Evolutionary conservation across 169 alveolate genomes (phyloP).

Genomic region (Plasmodium knowlesi): DNA sequence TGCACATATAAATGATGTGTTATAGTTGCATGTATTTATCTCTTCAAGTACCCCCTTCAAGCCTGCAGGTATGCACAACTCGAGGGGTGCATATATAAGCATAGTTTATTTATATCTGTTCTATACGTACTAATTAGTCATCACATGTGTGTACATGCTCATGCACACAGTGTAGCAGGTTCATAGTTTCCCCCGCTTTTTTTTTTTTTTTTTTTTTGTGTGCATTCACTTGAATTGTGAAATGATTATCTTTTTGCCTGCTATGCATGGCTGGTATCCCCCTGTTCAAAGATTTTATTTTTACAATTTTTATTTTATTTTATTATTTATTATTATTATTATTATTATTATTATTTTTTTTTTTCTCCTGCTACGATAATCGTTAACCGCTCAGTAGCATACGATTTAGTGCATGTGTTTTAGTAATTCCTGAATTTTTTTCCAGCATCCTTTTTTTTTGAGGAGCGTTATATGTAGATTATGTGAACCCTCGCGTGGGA

Average conservation of each 20-base stretch:
- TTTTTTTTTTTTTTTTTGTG: neutral
- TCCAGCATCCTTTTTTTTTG: neutral
- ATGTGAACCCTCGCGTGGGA: neutral
- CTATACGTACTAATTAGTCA: neutral
- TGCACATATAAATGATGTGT: conserved; percentile 3
- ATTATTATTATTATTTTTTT: neutral
- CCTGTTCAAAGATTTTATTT: neutral
- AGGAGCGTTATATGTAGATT: neutral
- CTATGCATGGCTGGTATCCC: neutral
- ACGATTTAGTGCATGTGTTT: neutral
- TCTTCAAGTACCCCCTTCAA: neutral
- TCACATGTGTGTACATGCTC: neutral
- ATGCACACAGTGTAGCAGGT: neutral
- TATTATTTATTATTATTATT: neutral
- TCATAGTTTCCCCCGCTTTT: neutral
- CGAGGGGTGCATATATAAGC: neutral
- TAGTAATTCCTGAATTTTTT: neutral
- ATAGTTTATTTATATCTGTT: neutral
- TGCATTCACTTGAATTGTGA: neutral
- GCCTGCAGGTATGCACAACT: neutral
- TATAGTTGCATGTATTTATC: neutral
- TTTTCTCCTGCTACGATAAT: neutral
- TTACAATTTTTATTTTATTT: neutral
- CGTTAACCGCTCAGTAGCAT: neutral
- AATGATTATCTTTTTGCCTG: neutral